Percentiles rank a stretch among this genome's conserved stretches.
These are phyloP conservation scores for Funneliformis mosseae DNA, from an alignment of 192 early-diverging fungal species.

Conservation along the genomic window DNA sequence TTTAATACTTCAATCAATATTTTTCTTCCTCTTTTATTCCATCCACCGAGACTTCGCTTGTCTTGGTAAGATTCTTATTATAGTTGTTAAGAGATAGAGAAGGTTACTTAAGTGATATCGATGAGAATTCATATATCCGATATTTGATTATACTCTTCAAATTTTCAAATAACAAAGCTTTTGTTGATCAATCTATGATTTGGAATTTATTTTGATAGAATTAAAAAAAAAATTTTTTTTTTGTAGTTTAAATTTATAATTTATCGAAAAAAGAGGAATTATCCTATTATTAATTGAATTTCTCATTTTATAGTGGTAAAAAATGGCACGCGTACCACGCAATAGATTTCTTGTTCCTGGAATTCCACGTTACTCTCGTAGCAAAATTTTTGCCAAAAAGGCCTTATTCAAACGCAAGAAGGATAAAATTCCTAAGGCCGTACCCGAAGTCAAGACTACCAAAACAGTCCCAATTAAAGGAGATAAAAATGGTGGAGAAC, in stretches of 20 bases:
- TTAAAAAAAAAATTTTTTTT: no score
- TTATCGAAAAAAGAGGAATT: no score
- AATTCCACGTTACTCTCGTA: slow-evolving; percentile 82
- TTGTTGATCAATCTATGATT: neutral
- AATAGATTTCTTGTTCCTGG: slow-evolving; percentile 86
- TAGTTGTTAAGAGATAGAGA: no score
- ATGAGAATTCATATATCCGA: neutral
- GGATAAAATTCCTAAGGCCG: slow-evolving; percentile 54
- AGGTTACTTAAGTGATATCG: neutral
- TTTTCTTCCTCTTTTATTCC: slow-evolving; percentile 20
- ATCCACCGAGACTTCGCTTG: slow-evolving; percentile 1
- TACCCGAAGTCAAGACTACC: slow-evolving; percentile 50
- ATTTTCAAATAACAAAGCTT: no score
- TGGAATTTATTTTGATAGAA: neutral
- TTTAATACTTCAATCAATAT: neutral
- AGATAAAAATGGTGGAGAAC: slow-evolving; percentile 81
- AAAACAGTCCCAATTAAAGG: slow-evolving; percentile 76
- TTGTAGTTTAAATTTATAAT: no score
- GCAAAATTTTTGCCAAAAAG: slow-evolving; percentile 81
- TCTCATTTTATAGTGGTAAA: neutral
- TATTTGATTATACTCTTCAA: no score
- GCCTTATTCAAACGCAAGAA: slow-evolving; percentile 90
- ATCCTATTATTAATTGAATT: no score
- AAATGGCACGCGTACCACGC: slow-evolving; percentile 50
- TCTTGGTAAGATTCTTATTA: slow-evolving; percentile 18